phyloP scores from a whole-genome alignment of 805 yeast genomes.

The Teunomyces barrocoloradensis region DNA sequence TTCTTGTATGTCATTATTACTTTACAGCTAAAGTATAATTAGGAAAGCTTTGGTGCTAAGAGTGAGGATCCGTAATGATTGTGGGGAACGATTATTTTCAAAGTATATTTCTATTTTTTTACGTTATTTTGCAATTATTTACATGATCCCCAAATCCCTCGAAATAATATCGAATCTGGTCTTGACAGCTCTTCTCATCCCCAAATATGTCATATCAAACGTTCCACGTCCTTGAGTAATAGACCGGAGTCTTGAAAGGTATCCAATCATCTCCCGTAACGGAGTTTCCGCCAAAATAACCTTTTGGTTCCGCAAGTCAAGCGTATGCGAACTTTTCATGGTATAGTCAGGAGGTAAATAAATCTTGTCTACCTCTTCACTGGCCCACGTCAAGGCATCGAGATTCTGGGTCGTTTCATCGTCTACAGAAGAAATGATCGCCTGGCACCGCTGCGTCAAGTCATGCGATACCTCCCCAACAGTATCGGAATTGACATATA shows the following conservation, averaged over 20 bases:
- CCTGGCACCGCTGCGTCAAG: constrained; percentile 73
- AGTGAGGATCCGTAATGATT: not conserved
- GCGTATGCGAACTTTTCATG: constrained; percentile 22
- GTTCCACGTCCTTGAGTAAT: constrained; percentile 88
- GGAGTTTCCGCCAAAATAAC: constrained; percentile 80
- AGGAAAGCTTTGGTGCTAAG: no score
- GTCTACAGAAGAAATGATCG: constrained; percentile 66
- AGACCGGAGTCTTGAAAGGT: constrained; percentile 71
- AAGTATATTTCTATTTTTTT: not conserved
- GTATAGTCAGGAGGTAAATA: constrained; percentile 82
- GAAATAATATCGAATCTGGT: constrained; percentile 41
- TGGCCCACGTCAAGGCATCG: constrained; percentile 46
- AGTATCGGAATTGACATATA: constrained; percentile 66
- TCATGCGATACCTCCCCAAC: constrained; percentile 86
- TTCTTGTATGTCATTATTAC: no score
- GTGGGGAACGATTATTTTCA: not conserved
- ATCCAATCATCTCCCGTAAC: constrained; percentile 86
- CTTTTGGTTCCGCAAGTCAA: constrained; percentile 43
- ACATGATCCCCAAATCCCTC: constrained; percentile 12
- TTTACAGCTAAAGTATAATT: no score
- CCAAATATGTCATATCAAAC: constrained; percentile 72
- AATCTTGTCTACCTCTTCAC: constrained; percentile 55
- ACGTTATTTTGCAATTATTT: constrained; percentile 1
- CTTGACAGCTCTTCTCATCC: constrained; percentile 64
- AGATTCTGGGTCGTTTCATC: constrained; percentile 48